phyloP scores from a whole-genome alignment of 163 green algal species.

The Scenedesmus sp. region DNA sequence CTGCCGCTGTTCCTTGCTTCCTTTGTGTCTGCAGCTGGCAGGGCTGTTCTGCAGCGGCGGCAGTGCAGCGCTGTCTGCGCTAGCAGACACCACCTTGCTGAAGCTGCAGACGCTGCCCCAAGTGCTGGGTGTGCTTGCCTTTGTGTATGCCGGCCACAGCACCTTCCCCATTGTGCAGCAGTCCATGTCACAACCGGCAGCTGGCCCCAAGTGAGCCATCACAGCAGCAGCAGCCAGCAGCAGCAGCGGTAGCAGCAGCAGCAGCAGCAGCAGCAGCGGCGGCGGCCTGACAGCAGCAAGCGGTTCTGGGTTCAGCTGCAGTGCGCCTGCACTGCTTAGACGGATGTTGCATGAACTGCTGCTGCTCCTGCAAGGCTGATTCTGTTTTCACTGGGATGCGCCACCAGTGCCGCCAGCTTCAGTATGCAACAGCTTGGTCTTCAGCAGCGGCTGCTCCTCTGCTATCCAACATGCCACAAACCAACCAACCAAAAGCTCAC shows the following conservation, averaged over 20 bases:
- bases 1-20: background rate
- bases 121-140: conserved; percentile 47
- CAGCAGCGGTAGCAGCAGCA: background rate
- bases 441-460: too few relatives aligned
- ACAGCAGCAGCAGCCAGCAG: background rate
- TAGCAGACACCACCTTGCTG: conserved; percentile 13
- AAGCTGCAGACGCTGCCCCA: conserved; percentile 31
- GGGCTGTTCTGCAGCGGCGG: background rate
- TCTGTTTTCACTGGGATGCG: too few relatives aligned
- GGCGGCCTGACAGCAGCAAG: background rate
- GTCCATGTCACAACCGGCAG: conserved; percentile 22
- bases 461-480: too few relatives aligned
- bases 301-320: too few relatives aligned
- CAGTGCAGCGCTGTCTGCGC: background rate
- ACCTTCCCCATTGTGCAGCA: conserved; percentile 48
- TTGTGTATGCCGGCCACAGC: conserved; percentile 54
- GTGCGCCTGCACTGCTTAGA: too few relatives aligned
- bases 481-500: background rate
- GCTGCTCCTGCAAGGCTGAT: background rate
- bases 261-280: background rate
- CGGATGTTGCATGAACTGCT: background rate
- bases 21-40: background rate
- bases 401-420: too few relatives aligned
- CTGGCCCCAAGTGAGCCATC: background rate
- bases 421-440: too few relatives aligned